Conservation (phyloP, 2,329 filamentous ascomycete species). For the Rhexocercosporidium sp. region DNA sequence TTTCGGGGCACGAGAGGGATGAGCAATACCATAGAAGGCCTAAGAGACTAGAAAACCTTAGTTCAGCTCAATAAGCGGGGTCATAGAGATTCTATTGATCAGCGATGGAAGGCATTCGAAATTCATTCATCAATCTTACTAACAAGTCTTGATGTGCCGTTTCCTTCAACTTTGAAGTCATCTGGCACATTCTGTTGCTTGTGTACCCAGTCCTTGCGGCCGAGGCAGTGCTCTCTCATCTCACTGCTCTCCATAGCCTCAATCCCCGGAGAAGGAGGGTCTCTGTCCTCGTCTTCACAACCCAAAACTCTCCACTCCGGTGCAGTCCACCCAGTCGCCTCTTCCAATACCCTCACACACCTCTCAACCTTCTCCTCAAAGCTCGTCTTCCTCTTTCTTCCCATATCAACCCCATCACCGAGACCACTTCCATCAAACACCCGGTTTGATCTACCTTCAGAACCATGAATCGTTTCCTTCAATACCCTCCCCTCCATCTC, state of each 20-base stretch:
- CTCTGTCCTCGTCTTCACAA: neutral
- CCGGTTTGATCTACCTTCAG: neutral
- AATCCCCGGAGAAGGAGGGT: neutral
- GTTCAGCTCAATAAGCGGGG: too few relatives aligned
- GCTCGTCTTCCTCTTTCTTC: slow-evolving; percentile 5
- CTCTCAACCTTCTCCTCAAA: slow-evolving; percentile 19
- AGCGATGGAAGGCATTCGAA: neutral
- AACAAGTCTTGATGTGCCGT: too few relatives aligned
- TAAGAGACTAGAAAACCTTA: too few relatives aligned
- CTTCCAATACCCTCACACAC: slow-evolving; percentile 15
- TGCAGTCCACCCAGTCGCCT: slow-evolving; percentile 19
- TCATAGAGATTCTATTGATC: too few relatives aligned
- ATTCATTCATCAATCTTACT: too few relatives aligned
- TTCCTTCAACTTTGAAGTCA: neutral
- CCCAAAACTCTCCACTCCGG: slow-evolving; percentile 25
- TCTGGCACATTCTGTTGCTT: neutral
- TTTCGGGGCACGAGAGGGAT: too few relatives aligned
- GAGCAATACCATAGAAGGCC: too few relatives aligned
- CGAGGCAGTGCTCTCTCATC: neutral
- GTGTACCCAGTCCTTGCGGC: neutral
- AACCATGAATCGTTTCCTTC: neutral
- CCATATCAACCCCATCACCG: neutral
- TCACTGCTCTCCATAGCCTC: neutral
- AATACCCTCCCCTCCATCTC: slow-evolving; percentile 13
- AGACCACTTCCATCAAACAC: neutral